Base-by-base conservation (phyloP, 73 alveolate genomes). In the Paramecium pentaurelia region DNA sequence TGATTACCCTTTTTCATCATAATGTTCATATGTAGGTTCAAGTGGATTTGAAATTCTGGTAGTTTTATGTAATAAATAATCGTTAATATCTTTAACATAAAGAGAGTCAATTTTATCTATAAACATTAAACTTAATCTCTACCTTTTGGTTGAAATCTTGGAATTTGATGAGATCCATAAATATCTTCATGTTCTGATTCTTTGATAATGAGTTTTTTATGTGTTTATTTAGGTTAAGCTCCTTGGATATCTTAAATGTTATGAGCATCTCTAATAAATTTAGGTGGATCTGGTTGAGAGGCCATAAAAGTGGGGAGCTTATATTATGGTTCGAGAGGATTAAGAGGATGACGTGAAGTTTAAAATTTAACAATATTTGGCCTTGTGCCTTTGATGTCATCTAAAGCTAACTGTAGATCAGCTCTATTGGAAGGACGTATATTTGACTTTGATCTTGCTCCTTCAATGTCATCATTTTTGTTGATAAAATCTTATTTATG, bases 301-400 rank as follows among this genome's bases (percentile, higher is more conserved):
- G 91, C 92, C 77, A 97, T 98, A 37, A 95, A 96, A 70, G 93
- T 93, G 10, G 99, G 99, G 8, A 98, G 92, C 60, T 93, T 92
- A 92, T 98, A 98, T 71, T 71, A 88, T 22, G 99, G 99, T 87
- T 97, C 95, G 27, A 98, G 95, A 8, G 99, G 99, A 77, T 96
- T 95, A 27, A 71, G 60, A 18, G 95, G 95, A 4, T 37, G 30
- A 44, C 99, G 75, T 11, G 93, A 85, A 6, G 99, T 92, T 30
- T 86, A 51, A 93, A 97, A 97, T 68, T 95, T 92, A 32, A 80
- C 95, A n/a, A 94, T 93, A 38, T 95, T 86, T 36, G 99, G 98
- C 44, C 80, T 22, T 1, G 98, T 68, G 36, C 92, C 92, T 68
- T 93, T 95, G 14, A 97, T 95, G 58, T 97, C 99, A 40, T 58